These are phyloP conservation scores for Coemansia sp. DNA, from an alignment of 192 early-diverging fungal species.

Conservation along the genomic window DNA sequence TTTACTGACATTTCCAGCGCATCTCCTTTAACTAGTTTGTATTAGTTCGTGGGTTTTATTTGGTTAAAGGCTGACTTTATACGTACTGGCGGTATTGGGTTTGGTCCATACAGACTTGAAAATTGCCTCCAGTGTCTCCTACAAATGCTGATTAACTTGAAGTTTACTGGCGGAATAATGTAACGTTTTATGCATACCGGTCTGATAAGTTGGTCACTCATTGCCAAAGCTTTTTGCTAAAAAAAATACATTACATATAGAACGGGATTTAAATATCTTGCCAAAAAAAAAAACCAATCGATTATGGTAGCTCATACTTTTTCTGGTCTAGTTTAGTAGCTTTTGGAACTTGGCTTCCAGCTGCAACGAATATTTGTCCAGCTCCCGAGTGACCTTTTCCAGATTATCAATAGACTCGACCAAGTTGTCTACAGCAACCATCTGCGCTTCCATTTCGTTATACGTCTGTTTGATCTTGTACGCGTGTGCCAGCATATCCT, in stretches of 20 bases:
- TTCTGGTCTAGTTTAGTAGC: slow-evolving; percentile 30
- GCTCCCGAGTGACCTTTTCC: slow-evolving; percentile 38
- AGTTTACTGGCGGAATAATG: no score
- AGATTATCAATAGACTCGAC: slow-evolving; percentile 35
- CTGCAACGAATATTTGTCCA: slow-evolving; percentile 45
- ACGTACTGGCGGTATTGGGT: slow-evolving; percentile 39
- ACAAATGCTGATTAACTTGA: no score
- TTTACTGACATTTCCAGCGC: slow-evolving; percentile 37
- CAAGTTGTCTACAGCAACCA: slow-evolving; percentile 34
- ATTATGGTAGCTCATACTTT: slow-evolving; percentile 2
- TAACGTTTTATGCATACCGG: slow-evolving; percentile 2
- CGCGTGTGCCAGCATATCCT: slow-evolving; percentile 51
- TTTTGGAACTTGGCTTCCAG: slow-evolving; percentile 44
- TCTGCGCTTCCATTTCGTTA: slow-evolving; percentile 47
- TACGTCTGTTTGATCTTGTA: slow-evolving; percentile 53
- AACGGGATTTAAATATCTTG: background rate
- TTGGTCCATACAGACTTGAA: slow-evolving; percentile 46
- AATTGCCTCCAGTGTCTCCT: slow-evolving; percentile 46
- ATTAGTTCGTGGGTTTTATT: background rate
- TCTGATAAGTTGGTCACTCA: slow-evolving; percentile 11
- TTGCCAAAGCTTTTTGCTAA: background rate
- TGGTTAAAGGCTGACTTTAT: background rate
- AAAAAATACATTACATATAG: background rate
- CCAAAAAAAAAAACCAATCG: background rate
- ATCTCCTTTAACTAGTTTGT: slow-evolving; percentile 36